Evolutionary conservation across 1,139 yeast species (phyloP), one percentile per base, ranked within the genome.

Genomic region (Magnusiomyces sp.): DNA sequence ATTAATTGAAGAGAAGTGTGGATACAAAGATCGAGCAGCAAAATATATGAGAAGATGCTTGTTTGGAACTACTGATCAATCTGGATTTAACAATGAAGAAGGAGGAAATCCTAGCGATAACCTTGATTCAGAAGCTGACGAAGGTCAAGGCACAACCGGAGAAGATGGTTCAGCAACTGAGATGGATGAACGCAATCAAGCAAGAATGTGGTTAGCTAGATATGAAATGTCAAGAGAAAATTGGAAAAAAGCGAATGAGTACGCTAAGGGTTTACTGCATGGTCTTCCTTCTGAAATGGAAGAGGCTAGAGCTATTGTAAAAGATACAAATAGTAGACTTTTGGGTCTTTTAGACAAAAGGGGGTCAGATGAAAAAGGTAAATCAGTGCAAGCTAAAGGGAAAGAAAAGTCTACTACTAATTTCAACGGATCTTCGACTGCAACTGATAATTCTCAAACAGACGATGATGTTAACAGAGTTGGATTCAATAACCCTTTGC

Each of bases 241-340:
- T 54, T 89, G 76, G 70, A 79, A 77, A 43, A 76, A 73, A 51
- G 96, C 97, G 0, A 81, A 82, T 56, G 79, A 76, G 47, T 78
- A 84, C 59, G 94, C 95, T 0, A 77, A 78, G 52, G 87, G 81
- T 52, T 74, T 89, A 56, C 80, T 81, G 23, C 81, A 81, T 53
- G 94, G 94, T 31, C 77, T 85, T 38, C 83, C 92, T 9, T 87
- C 82, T 54, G 96, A 87, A 60, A 78, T 88, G 36, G 96, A 88
- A 61, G 97, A 89, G 61, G 97, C 96, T 0, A 70, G 95, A 47
- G 76, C 84, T 0, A 83, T 90, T 45, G 87, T 92, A 0, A 73
- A 94, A 57, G 95, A 85, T 57, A 59, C 59, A 13, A 45, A 46
- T 17, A 44, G 41, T 19, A 16, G 47, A 40, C 27, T 44, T 16